Base-by-base conservation (phyloP, 768 basidiomycete genomes). In the Russula lepida region DNA sequence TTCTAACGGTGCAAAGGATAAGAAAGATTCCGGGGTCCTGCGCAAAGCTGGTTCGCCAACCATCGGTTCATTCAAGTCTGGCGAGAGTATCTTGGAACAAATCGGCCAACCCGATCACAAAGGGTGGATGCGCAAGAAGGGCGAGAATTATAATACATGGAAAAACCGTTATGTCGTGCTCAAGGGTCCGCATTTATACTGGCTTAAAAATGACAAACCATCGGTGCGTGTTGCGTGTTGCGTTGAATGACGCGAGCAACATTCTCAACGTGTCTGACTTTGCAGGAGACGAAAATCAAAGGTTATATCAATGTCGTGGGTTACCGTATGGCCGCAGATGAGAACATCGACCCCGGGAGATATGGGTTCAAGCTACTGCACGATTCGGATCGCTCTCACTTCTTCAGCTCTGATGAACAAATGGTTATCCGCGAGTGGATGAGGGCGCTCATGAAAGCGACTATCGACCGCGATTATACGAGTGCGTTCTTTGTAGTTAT, bases 361-460 rank as follows among this genome's bases (percentile, higher is more conserved):
- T 98, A 95, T 73, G 95, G 92, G 5, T 98, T 98, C 84, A 81
- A 91, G 67, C 88, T 98, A 64, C 83, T 95, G 33, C 95, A 98
- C 67, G 91, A 93, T 48, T 75, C 80, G 7, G 89, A 92, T 71
- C 91, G 88, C 74, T 78, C 88, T 1, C 93, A 98, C 71, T 92
- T 74, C 69, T 99, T 99, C 74, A 92, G 90, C 64, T 92, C 92
- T 0, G 89, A 93, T 25, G 94, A 98, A 69, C 91, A 92, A 73
- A 68, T 75, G 0, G 74, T 84, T 39, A 81, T 97, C 51, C 84
- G 97, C n/a, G 92, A 92, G 66, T 98, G 97, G 95, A 98, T 98
- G 97, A 99, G 98, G 76, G 92, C 95, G 8, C 84, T 99, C 66
- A 98, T 98, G 92, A 99, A 98, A 72, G 92, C 95, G 2, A 98